Base-by-base conservation (phyloP, 176 grass and related monocot species). In the Themeda triandra region DNA sequence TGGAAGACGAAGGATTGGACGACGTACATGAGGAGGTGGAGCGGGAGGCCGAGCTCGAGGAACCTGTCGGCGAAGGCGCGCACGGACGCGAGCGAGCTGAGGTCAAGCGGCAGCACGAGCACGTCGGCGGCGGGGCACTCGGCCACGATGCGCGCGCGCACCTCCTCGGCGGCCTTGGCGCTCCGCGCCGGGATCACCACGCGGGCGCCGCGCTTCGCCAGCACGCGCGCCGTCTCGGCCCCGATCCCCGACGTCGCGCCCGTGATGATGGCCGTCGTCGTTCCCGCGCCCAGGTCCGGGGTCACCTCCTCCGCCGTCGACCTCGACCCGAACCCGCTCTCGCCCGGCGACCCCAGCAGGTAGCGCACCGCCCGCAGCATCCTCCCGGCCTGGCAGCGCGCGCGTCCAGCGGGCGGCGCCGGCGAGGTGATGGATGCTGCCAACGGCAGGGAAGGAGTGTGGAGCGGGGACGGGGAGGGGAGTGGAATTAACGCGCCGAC, bases 231-330 rank as follows among this genome's bases (percentile, higher is more conserved):
- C 53, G 93, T 98, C 88, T 98, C 96, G 0, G 89, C 93, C 0
- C 96, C 96, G 67, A 98, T 99, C 30, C 96, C 96, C 13, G 96
- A 99, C 40, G 96, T 99, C 6, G 96, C 96, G 70, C 92, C 96
- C 17, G 96, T 96, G 83, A 99, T 92, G 66, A 99, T 88, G 54
- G 93, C 91, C 0, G 91, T 99, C 49, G 92, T 48, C 0, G 91
- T 95, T 32, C 89, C 39, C 6, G 73, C 54, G 66, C 58, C 11
- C 19, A 96, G 88, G 82, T 88, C 84, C 4, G 81, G 74, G 42
- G 91, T 93, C 13, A 95, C 91, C 0, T 93, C 89, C 37, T 99
- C 93, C 4, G 89, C 91, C 15, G 96, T 99, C 21, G 91, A 89
- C 67, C 89, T 95, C 13, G 96, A 99, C 13, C 93, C 96, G 71